Base-by-base conservation (phyloP, 2,329 filamentous ascomycete genomes). In the Neospermospora avenae region DNA sequence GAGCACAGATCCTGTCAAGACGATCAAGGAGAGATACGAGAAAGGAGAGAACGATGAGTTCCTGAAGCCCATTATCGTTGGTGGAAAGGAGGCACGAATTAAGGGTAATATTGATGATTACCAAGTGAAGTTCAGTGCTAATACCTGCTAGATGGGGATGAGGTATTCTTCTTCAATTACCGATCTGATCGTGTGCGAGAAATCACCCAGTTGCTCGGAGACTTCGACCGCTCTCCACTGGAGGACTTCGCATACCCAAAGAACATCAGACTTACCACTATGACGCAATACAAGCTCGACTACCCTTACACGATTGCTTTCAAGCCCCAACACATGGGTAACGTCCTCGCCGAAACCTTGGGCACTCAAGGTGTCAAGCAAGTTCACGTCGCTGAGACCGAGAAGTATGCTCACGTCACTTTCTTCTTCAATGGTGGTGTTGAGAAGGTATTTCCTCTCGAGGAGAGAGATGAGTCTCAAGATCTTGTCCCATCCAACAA, bases 101-200 rank as follows among this genome's bases (percentile, higher is more conserved):
- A 86, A 96, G 81, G 89, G 89, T 90, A 77, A 68, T 79, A 67
- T 10, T 41, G 39, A n/a, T 34, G 25, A 24, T n/a, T 16, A 13
- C 11, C 5, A 31, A 11, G 1, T n/a, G 4, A 52, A 5, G 3
- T 14, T 35, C n/a, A 14, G 46, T 46, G 56, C 64, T 68, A 62
- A 62, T 67, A 63, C 3, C 28, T 57, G 37, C 24, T 66, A 92
- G 92, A 98, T 73, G 83, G 89, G 68, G 95, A 99, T 74, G 93
- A 91, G 57, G 84, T 98, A 71, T 98, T 98, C 85, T 98, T 98
- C 86, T 99, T 99, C 90, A 99, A 99, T 86, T 99, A 99, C 84
- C 91, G 95, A 72, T 98, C 95, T 60, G 95, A 99, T 76, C 93
- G 95, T 75, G 93, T 93, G 56, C 90, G 95, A 70, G 95, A 99